phyloP scores from a whole-genome alignment of 129 eudicot species.

The Flaveria brownii region DNA sequence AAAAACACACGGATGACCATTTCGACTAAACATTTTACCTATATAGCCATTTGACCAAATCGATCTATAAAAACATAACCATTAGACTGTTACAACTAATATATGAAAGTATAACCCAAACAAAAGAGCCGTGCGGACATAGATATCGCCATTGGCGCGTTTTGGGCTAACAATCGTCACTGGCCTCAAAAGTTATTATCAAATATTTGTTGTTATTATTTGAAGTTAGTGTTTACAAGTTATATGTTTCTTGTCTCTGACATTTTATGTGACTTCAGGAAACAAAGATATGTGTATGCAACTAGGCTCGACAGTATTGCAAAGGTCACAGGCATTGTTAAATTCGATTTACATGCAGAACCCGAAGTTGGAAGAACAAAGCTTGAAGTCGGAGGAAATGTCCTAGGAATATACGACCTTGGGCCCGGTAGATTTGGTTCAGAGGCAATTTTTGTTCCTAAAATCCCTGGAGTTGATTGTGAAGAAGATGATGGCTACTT shows the following conservation, averaged over 20 bases:
- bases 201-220: not conserved
- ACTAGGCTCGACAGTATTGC: conserved; percentile 81
- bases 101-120: not conserved
- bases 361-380: conserved; percentile 65
- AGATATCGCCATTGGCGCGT: too few species aligned
- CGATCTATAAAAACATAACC: not conserved
- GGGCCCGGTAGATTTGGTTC: conserved; percentile 91
- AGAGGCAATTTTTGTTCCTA: conserved; percentile 89
- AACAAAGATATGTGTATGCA: conserved; percentile 84
- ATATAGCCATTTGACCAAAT: not conserved
- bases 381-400: conserved; percentile 90
- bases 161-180: too few species aligned
- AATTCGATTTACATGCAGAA: conserved; percentile 87
- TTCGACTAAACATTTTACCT: not conserved
- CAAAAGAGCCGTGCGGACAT: too few species aligned
- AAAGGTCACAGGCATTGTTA: conserved; percentile 77
- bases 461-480: conserved; percentile 51
- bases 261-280: conserved; percentile 49
- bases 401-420: conserved; percentile 69
- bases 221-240: not conserved
- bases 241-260: not conserved
- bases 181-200: too few species aligned
- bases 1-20: not conserved
- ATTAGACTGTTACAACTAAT: not conserved
- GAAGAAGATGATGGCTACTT: conserved; percentile 98